Evolutionary conservation across 306 rosid genomes (phyloP).

Genomic region (Citrullus colocynthis): DNA sequence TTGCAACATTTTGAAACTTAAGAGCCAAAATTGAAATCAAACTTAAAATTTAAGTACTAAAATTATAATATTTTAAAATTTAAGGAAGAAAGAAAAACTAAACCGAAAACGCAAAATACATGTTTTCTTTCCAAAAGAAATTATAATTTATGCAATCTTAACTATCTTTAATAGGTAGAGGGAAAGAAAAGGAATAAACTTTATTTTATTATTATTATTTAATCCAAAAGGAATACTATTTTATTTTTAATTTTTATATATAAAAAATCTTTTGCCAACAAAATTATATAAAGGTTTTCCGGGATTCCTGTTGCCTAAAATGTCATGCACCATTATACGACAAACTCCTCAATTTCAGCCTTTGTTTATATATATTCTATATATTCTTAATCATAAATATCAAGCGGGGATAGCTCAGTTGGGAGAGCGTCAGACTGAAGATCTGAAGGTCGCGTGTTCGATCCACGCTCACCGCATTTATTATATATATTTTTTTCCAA

Average conservation of each 20-base stretch:
- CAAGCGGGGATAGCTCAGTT: not conserved
- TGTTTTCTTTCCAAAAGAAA: too few species aligned
- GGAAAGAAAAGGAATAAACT: not conserved
- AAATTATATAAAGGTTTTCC: not conserved
- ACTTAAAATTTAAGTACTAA: too few species aligned
- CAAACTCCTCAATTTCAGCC: not conserved
- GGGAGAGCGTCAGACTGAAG: not conserved
- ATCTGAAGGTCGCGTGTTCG: conserved; percentile 4
- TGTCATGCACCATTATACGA: not conserved
- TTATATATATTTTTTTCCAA: not conserved
- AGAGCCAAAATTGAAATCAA: too few species aligned
- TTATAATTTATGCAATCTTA: not conserved
- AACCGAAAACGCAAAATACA: too few species aligned
- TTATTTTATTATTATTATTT: not conserved
- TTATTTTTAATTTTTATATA: not conserved
- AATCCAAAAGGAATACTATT: not conserved
- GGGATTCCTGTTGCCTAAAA: not conserved
- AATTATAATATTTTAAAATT: too few species aligned
- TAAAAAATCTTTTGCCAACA: not conserved
- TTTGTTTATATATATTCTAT: fast-evolving
- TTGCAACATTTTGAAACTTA: too few species aligned
- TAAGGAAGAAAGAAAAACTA: too few species aligned
- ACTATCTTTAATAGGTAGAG: not conserved
- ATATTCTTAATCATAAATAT: not conserved
- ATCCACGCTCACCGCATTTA: conserved; percentile 6